Conservation (phyloP, 495 filamentous ascomycete genomes). For the Neurospora discreta region DNA sequence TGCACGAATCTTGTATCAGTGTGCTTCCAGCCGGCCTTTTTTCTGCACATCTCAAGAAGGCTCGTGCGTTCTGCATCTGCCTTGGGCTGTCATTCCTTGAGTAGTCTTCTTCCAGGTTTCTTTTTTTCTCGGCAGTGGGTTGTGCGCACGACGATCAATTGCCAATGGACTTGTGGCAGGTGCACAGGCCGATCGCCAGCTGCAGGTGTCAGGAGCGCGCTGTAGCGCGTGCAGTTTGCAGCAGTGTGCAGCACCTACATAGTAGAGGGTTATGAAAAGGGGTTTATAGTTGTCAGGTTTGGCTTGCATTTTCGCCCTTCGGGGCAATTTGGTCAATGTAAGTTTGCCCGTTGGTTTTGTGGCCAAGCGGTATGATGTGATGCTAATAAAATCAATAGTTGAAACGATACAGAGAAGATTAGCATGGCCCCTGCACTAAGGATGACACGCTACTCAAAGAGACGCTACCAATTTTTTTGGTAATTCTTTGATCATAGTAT, state of each 20-base stretch:
- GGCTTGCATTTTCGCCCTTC: conserved; percentile 6
- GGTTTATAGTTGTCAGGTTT: not conserved
- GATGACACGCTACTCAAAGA: conserved; percentile 99
- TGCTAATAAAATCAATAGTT: conserved; percentile 16
- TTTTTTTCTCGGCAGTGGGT: not conserved
- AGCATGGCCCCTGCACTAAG: conserved; percentile 99
- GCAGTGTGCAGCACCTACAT: not conserved
- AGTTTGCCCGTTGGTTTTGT: not conserved
- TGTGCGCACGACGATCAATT: not conserved
- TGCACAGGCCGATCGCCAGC: not conserved
- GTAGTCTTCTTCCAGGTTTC: not conserved
- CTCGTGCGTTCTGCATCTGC: not conserved
- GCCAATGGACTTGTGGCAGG: not conserved
- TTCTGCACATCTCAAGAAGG: not conserved
- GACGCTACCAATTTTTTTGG: conserved; percentile 77
- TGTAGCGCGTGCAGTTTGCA: not conserved
- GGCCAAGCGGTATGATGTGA: conserved; percentile 5
- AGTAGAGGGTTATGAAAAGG: not conserved
- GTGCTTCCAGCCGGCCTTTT: not conserved
- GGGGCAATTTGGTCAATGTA: conserved; percentile 27
- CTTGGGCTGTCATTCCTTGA: not conserved
- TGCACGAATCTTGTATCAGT: not conserved
- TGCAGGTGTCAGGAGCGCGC: not conserved
- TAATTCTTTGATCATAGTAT: not conserved
- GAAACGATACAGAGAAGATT: conserved; percentile 65